These are phyloP conservation scores for Candida pseudoglaebosa DNA, from an alignment of 805 yeast genomes.

Conservation along the genomic window DNA sequence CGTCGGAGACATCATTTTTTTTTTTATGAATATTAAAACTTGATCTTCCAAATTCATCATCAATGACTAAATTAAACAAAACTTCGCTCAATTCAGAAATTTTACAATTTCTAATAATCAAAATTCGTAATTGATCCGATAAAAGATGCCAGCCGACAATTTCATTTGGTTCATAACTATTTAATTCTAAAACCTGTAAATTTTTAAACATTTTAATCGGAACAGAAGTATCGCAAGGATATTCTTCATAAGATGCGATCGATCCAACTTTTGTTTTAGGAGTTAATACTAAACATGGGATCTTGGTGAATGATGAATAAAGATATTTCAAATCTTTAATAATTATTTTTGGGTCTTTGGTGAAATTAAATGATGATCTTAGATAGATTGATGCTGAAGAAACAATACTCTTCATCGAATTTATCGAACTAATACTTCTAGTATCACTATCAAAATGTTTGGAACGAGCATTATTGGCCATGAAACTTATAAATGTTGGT, in stretches of 20 bases:
- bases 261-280: conserved; percentile 56
- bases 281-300: conserved; percentile 59
- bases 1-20: conserved; percentile 5
- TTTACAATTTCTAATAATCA: conserved; percentile 50
- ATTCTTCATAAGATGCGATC: conserved; percentile 62
- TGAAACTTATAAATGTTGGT: conserved; percentile 54
- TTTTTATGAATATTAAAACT: conserved; percentile 24
- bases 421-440: conserved; percentile 53
- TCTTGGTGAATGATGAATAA: conserved; percentile 59
- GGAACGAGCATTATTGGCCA: conserved; percentile 51
- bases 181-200: conserved; percentile 56
- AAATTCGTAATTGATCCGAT: conserved; percentile 50
- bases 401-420: conserved; percentile 51
- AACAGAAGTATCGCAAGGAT: conserved; percentile 67
- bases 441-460: conserved; percentile 41
- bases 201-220: conserved; percentile 62
- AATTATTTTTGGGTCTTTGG: conserved; percentile 40
- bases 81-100: conserved; percentile 51
- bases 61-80: conserved; percentile 48
- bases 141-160: conserved; percentile 62
- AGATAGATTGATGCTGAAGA: conserved; percentile 40
- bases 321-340: conserved; percentile 53
- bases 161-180: conserved; percentile 60
- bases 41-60: conserved; percentile 44
- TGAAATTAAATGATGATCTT: conserved; percentile 28